Evolutionary conservation across 257 asterid genomes (phyloP), one percentile per base, ranked within the genome.

Genomic region (Solanum megistacrolobum): DNA sequence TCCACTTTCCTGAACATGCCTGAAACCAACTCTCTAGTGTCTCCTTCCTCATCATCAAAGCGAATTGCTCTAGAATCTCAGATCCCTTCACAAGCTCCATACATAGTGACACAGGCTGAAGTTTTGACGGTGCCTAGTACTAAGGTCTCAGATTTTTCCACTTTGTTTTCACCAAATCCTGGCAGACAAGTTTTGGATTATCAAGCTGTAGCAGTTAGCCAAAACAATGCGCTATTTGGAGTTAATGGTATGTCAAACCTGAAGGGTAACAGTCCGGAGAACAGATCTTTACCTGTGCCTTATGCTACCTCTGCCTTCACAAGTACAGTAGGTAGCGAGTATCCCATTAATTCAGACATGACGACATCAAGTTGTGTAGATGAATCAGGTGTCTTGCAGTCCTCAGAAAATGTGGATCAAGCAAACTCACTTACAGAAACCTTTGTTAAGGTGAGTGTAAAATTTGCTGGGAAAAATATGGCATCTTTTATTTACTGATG

Each of bases 311-410:
- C 98, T 72, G 79, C 92, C 34, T 95, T 93, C 88, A 84, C 92
- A 1, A 92, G 91, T 90, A 93, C 90, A 55, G 88, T 86, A 23
- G 96, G 93, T 86, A 83, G 93, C 43, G 92, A 90, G 38, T 94
- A 93, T 90, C 96, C 96, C 60, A 92, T 92, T 38, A 94, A 89
- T 88, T 90, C 98, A 7, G 98, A 93, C 91, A 89, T 96, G 95
- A 90, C 96, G 69, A 91, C 94, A 79, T 95, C 98, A 65, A 95
- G 96, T 91, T 95, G 98, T 92, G 94, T 95, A 13, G 98, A 95
- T 88, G 98, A 95, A 81, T 96, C 98, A 6, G 96, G 95, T 87
- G 96, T 94, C 93, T 89, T 97, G 93, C 98, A 93, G 91, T 93
- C 98, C 89, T 89, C 98, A 0, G 98, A 94, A 90, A 96, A 96